Base-by-base conservation (phyloP, 2,329 filamentous ascomycete species). In the Cladophialophora bantiana region DNA sequence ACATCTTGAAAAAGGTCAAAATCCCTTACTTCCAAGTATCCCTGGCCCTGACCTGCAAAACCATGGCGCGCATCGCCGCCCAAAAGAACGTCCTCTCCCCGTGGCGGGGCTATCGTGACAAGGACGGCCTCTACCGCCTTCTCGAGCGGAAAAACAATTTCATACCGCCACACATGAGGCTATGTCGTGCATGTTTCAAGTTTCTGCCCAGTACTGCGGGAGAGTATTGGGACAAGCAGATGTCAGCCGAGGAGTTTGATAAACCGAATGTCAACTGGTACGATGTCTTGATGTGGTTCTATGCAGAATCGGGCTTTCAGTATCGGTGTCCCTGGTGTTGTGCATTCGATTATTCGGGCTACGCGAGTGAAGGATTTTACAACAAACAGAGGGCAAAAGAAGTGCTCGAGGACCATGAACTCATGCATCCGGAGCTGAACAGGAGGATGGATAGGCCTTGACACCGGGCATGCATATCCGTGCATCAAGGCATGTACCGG, bases 91-190 rank as follows among this genome's bases (percentile, higher is more conserved):
- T 42, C 38, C 61, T 71, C 59, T 35, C 68, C 3, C 56, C 59
- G 2, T 71, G 69, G 69, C 69, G 69, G 15, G 69, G 69, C 26
- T 68, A 64, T 26, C 62, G 68, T 7, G 69, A 71, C 60, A 71
- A 71, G 52, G 65, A 66, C 48, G 65, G 65, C n/a, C 63, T 71
- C 15, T 71, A 62, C 56, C 60, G 64, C 5, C 65, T 71, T 3
- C 61, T 71, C n/a, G 58, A 61, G 42, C 59, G 66, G 12, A 61
- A 54, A 20, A 66, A 65, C n/a, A 42, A 65, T 10, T 71, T 64
- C 50, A 65, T 70, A 2, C 67, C 69, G 2, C 31, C 35, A 12
- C 26, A 54, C 15, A 45, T 70, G 18, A 53, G 52, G 3, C 58
- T 70, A 0, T 71, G 69, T 48, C 62, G 69, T 7, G 67, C 65